Evolutionary conservation across 257 asterid genomes (phyloP).

Genomic region (Nemophila menziesii): DNA sequence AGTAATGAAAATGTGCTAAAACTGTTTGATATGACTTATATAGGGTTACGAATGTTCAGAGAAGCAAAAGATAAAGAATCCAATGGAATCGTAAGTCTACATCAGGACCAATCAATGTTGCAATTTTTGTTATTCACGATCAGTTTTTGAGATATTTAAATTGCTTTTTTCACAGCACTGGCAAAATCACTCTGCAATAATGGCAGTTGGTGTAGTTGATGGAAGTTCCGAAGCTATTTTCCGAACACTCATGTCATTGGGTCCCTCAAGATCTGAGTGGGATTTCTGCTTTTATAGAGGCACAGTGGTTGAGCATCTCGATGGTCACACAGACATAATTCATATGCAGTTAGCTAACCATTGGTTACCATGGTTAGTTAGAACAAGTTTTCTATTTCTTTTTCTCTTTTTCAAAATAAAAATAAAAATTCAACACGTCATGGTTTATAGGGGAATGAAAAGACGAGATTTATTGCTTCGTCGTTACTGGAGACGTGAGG

Average conservation of each 20-base stretch:
- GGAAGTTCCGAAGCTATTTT: slow-evolving; percentile 90
- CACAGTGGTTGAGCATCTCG: slow-evolving; percentile 73
- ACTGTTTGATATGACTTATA: slow-evolving; percentile 6
- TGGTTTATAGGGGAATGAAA: slow-evolving; percentile 60
- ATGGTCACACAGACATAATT: slow-evolving; percentile 80
- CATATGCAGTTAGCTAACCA: slow-evolving; percentile 62
- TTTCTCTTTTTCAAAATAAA: slow-evolving; percentile 11
- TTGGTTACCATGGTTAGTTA: slow-evolving; percentile 79
- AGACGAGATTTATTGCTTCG: slow-evolving; percentile 72
- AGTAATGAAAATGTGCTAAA: not conserved
- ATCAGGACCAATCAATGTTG: not conserved
- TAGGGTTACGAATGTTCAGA: slow-evolving; percentile 84
- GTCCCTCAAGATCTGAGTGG: slow-evolving; percentile 99
- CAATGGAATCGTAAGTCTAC: slow-evolving; percentile 37
- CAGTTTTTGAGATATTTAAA: slow-evolving; percentile 4
- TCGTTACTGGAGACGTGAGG: slow-evolving; percentile 97
- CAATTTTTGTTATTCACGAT: slow-evolving; percentile 3
- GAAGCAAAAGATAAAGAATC: slow-evolving; percentile 70
- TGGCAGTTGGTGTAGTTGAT: slow-evolving; percentile 95
- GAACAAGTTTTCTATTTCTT: slow-evolving; percentile 8
- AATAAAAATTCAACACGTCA: too few species aligned
- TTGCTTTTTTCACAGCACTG: slow-evolving; percentile 33
- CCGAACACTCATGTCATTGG: slow-evolving; percentile 89
- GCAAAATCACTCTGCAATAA: slow-evolving; percentile 80
- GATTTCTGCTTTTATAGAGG: slow-evolving; percentile 74